Evolutionary conservation across 73 alveolate genomes (phyloP).

Genomic region (Stentor coeruleus): DNA sequence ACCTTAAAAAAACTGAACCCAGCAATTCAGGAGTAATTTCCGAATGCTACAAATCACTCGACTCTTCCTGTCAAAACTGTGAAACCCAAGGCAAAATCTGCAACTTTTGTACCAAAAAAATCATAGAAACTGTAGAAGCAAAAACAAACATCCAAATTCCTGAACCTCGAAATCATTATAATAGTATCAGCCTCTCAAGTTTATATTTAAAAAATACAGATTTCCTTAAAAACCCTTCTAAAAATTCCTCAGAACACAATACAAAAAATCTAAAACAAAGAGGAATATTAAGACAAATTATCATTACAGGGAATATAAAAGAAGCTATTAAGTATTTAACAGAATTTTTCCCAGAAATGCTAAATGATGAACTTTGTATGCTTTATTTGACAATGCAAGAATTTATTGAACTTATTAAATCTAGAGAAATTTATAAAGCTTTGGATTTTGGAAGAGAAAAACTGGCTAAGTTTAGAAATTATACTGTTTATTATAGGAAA

Average conservation of each 20-base stretch:
- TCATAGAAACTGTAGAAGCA: neutral
- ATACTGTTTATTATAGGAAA: neutral
- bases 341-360: neutral
- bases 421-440: neutral
- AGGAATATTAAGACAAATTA: neutral
- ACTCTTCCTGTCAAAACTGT: neutral
- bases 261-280: too few species aligned
- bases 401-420: neutral
- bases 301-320: neutral
- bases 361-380: neutral
- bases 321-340: neutral
- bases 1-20: too few species aligned
- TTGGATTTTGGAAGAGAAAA: neutral
- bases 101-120: neutral
- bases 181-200: neutral
- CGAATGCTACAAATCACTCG: neutral
- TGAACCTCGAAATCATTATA: neutral
- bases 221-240: neutral
- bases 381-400: neutral
- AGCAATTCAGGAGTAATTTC: conserved; percentile 14
- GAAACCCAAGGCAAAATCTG: neutral
- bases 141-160: neutral
- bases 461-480: neutral
- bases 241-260: too few species aligned
- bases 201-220: neutral